These are phyloP conservation scores for Starmerella sirachaensis DNA, from an alignment of 805 yeast genomes.

Conservation along the genomic window DNA sequence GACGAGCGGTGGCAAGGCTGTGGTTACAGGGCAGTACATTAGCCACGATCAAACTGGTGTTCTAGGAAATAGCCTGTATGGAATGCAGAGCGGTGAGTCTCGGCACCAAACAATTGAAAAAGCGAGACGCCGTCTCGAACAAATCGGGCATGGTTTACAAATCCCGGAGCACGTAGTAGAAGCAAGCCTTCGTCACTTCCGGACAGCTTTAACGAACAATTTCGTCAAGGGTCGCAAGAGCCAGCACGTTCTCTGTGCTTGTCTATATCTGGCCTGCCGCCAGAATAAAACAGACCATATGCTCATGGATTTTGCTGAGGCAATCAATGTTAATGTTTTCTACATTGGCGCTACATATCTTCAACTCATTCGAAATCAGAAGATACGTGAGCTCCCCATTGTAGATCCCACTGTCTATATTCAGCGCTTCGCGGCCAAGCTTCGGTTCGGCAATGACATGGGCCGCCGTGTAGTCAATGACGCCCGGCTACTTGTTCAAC, in stretches of 20 bases:
- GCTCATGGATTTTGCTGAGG: slow-evolving; percentile 88
- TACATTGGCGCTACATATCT: slow-evolving; percentile 93
- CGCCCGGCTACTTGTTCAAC: slow-evolving; percentile 72
- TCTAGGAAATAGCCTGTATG: slow-evolving; percentile 48
- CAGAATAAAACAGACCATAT: slow-evolving; percentile 83
- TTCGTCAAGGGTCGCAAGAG: slow-evolving; percentile 96
- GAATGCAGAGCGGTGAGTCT: slow-evolving; percentile 42
- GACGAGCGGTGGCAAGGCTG: slow-evolving; percentile 83
- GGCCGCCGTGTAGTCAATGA: slow-evolving; percentile 65
- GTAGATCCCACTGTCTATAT: slow-evolving; percentile 92
- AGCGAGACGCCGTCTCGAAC: slow-evolving; percentile 66
- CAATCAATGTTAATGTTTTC: slow-evolving; percentile 81
- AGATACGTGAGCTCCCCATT: slow-evolving; percentile 64
- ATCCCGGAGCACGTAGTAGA: slow-evolving; percentile 80
- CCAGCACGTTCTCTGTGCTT: slow-evolving; percentile 89
- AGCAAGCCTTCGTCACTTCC: slow-evolving; percentile 81
- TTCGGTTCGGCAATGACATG: slow-evolving; percentile 61
- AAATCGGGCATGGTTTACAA: slow-evolving; percentile 63
- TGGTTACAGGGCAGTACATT: slow-evolving; percentile 88
- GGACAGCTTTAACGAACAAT: slow-evolving; percentile 69
- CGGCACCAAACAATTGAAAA: slow-evolving; percentile 80
- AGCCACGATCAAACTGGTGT: slow-evolving; percentile 73
- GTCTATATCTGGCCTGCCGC: slow-evolving; percentile 90
- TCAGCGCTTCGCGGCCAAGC: slow-evolving; percentile 81
- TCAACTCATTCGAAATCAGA: slow-evolving; percentile 77